Conservation (phyloP, 148 eudicot genomes). For the Beta vulgaris region DNA sequence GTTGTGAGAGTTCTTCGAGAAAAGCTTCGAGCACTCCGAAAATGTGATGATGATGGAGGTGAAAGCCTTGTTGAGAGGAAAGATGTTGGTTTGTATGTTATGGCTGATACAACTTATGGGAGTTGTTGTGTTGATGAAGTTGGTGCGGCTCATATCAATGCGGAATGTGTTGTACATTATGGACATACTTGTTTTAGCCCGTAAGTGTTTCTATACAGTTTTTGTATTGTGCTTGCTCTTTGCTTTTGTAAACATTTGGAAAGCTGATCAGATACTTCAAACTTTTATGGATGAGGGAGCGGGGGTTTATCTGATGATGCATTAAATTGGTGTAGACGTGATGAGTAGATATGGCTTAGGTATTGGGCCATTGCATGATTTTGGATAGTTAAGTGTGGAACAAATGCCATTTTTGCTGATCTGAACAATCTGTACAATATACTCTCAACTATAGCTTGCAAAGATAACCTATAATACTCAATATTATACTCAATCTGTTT, state of each 20-base stretch:
- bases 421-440: not conserved
- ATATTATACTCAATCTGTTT: not conserved
- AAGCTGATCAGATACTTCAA: not conserved
- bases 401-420: not conserved
- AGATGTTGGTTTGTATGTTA: constrained; percentile 71
- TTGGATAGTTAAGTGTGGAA: not conserved
- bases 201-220: constrained; percentile 42
- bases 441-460: not conserved
- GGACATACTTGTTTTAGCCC: constrained; percentile 94
- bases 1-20: constrained; percentile 60
- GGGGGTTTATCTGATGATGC: not conserved
- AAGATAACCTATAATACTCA: not conserved
- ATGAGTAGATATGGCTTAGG: not conserved
- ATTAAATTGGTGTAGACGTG: not conserved
- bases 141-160: constrained; percentile 88
- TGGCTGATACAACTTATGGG: constrained; percentile 94
- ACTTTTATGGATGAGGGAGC: not conserved
- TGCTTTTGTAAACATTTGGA: not conserved
- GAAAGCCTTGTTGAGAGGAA: constrained; percentile 25
- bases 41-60: constrained; percentile 22
- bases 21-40: constrained; percentile 37
- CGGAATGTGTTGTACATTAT: constrained; percentile 84
- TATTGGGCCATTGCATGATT: not conserved
- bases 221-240: not conserved
- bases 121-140: constrained; percentile 97